Evolutionary conservation across 805 yeast genomes (phyloP), one percentile per base, ranked within the genome.

Genomic region (Saccharomycopsis sp.): DNA sequence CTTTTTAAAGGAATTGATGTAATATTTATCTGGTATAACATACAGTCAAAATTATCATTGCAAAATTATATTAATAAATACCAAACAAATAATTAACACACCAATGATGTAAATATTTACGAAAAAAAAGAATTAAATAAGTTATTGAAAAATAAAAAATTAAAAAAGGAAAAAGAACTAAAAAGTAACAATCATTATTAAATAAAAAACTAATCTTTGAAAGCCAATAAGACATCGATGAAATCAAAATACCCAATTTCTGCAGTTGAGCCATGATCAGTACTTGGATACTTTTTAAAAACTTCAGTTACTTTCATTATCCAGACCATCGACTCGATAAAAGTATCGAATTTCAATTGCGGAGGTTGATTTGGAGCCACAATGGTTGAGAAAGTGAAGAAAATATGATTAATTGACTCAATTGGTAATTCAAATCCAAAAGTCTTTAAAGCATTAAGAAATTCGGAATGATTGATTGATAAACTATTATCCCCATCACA

Each of bases 321-420:
- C 45, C 47, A 44, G 19, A 46, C 45, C 44, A 44, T 40, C 5
- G 41, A 34, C 32, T 46, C 49, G 31, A 46, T 40, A 27, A 46
- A 46, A n/a, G 41, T 32, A 25, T 46, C 49, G 31, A 46, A 46
- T 27, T 44, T 46, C 49, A 46, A 44, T n/a, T 38, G 33, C n/a
- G n/a, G n/a, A 13, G 47, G 42, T 14, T 39, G 40, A 15, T 36
- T 38, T 12, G 4, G 10, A 10, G 18, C 28, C 12, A 23, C 17
- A 19, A 39, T 31, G 4, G 37, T 28, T 5, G 49, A 42, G 31
- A 44, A 46, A 8, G 41, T 46, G 21, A 34, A 35, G 20, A 46
- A 46, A 8, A 46, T 39, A 26, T 40, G 45, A 27, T 44, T 44
- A 26, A 44, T 35, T 5, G 43, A 40, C 19, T 44, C 45, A 15